These are phyloP conservation scores for Trametes elegans DNA, from an alignment of 768 basidiomycete genomes.

Conservation along the genomic window DNA sequence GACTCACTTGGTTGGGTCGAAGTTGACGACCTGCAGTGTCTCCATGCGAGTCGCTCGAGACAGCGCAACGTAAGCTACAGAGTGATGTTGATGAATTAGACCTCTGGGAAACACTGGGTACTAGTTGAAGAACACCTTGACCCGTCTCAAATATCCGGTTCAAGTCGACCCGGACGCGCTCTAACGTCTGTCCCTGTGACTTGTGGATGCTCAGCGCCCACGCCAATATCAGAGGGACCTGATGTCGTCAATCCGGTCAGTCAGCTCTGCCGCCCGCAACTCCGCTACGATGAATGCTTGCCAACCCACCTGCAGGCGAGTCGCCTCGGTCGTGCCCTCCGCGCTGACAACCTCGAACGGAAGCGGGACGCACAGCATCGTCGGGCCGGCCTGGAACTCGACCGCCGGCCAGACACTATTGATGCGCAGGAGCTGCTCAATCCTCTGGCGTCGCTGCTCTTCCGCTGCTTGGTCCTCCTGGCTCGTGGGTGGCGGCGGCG, in stretches of 20 bases:
- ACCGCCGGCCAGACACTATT: slow-evolving; percentile 55
- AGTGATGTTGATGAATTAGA: too few species aligned
- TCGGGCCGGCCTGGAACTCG: slow-evolving; percentile 49
- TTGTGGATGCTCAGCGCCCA: slow-evolving; percentile 91
- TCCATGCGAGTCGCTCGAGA: slow-evolving; percentile 72
- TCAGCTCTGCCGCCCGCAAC: background rate
- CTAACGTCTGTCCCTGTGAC: slow-evolving; percentile 86
- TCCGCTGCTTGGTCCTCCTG: background rate
- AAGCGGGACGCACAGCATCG: slow-evolving; percentile 48
- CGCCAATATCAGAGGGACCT: slow-evolving; percentile 67
- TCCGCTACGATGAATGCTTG: background rate
- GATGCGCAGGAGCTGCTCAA: slow-evolving; percentile 19
- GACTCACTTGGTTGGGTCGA: slow-evolving; percentile 55
- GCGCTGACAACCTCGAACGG: slow-evolving; percentile 67
- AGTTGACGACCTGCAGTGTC: slow-evolving; percentile 62
- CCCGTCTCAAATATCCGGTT: slow-evolving; percentile 75
- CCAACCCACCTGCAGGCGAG: slow-evolving; percentile 52
- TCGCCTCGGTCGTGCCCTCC: slow-evolving; percentile 55
- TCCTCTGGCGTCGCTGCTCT: slow-evolving; percentile 5
- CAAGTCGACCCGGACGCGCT: slow-evolving; percentile 80
- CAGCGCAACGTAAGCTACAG: slow-evolving; percentile 64
- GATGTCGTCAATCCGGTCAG: background rate
- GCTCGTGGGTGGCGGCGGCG: background rate
- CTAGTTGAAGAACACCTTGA: slow-evolving; percentile 54
- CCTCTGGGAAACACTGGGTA: too few species aligned